Evolutionary conservation across 352 stramenopile genomes (phyloP), one percentile per base, ranked within the genome.

Genomic region (Globisporangium yorkense): DNA sequence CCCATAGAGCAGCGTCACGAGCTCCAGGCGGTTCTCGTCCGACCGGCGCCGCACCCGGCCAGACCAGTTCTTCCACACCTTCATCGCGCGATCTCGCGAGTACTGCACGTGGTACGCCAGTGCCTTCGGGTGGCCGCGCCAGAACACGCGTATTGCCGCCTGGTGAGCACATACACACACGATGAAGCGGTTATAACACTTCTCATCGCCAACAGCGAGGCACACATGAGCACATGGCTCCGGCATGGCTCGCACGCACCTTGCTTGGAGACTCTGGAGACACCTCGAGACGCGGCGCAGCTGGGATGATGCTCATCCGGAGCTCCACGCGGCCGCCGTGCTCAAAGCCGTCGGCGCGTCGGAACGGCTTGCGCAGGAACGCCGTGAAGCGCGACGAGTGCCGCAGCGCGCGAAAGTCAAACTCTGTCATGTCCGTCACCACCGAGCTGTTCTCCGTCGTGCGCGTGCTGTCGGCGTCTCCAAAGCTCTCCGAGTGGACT

Each of bases 31-130:
- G 51, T 70, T 82, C 16, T 81, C 72, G 33, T 62, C 64, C 8
- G 75, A 75, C 47, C 66, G 70, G 47, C 67, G 68, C 27, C 68
- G 68, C 21, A 75, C 67, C 24, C 75, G 68, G 0, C 77, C 81
- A 0, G 74, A 71, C 81, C 81, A 92, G 56, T 72, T 92, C 54
- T 87, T 88, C 81, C 81, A 92, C 33, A 92, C 81, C 50, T 80
- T 85, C 71, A 92, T 80, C 3, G 81, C 75, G 45, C 81, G 81
- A 56, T 92, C 81, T 3, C 81, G 77, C 46, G 81, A 73, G 44
- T 82, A 92, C 55, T 92, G 81, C 21, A 92, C 47, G 29, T 92
- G 81, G 43, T 76, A 86, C 21, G 74, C 67, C 10, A 87, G 24
- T 0, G 79, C 78, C 18, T 74, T 83, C 1, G 75, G 66, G 54